Percentiles rank a stretch among this genome's conserved stretches.
Conservation (phyloP, 257 asterid species). For the Vinca minor region DNA sequence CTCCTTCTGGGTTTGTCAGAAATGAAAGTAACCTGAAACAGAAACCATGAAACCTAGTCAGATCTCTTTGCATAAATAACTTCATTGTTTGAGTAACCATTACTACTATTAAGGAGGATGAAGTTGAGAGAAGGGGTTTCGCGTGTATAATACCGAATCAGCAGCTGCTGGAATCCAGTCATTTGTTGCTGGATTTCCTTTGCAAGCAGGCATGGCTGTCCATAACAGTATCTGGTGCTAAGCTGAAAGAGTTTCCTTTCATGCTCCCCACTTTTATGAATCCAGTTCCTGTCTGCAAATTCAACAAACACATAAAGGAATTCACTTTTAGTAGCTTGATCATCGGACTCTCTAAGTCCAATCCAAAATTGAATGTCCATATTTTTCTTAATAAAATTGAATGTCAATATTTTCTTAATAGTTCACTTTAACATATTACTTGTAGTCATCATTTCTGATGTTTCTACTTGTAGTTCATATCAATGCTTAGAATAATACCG, state of each 20-base stretch:
- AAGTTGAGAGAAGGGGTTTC: neutral
- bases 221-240: conserved; percentile 34
- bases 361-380: no score
- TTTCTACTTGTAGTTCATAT: neutral
- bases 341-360: no score
- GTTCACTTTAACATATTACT: no score
- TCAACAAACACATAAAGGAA: neutral
- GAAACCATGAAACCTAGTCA: neutral
- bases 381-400: no score
- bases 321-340: neutral
- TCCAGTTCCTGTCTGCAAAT: conserved; percentile 76
- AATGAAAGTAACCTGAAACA: conserved; percentile 38
- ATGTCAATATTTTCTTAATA: no score
- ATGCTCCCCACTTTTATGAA: conserved; percentile 52
- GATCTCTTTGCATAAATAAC: neutral
- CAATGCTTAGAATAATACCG: conserved; percentile 32
- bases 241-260: conserved; percentile 32
- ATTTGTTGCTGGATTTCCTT: conserved; percentile 94
- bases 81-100: no score
- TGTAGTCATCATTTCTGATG: no score
- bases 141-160: conserved; percentile 30
- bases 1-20: conserved; percentile 51
- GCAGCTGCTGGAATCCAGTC: conserved; percentile 76
- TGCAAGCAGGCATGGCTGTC: conserved; percentile 51
- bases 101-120: neutral